Evolutionary conservation across 225 moss, liverwort and hornwort genomes (phyloP).

Genomic region (Pseudisothecium myosuroides): DNA sequence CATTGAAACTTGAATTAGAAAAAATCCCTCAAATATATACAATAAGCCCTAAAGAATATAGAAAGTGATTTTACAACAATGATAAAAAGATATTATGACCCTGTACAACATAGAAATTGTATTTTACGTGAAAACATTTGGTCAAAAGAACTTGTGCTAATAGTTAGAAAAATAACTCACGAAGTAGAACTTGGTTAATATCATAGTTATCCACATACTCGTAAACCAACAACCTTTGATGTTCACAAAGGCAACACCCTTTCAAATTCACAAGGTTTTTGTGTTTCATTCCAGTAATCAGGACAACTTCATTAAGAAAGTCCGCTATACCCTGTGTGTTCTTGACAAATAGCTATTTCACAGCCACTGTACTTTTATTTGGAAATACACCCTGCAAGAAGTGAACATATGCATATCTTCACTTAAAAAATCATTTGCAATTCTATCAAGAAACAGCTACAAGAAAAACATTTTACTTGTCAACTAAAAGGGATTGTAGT

Average conservation of each 20-base stretch:
- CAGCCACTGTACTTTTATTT: background rate
- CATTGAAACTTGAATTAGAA: too few relatives aligned
- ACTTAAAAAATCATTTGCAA: background rate
- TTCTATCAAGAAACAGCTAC: background rate
- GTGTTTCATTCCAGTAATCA: slow-evolving; percentile 23
- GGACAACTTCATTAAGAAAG: slow-evolving; percentile 24
- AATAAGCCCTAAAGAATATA: too few relatives aligned
- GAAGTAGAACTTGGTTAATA: background rate
- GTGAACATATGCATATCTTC: background rate
- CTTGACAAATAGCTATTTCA: slow-evolving; percentile 2
- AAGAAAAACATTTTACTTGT: background rate
- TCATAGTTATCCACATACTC: background rate
- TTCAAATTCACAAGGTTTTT: background rate
- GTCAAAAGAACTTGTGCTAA: background rate
- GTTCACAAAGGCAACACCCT: background rate
- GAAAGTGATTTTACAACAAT: background rate
- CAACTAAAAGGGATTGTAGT: background rate
- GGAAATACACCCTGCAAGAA: background rate
- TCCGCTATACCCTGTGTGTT: background rate
- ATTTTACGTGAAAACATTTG: background rate
- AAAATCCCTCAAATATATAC: too few relatives aligned
- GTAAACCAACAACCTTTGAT: background rate
- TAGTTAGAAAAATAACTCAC: background rate
- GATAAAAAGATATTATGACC: background rate
- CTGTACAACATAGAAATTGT: background rate